phyloP scores from a whole-genome alignment of 805 yeast genomes.

The Candida nanaspora region DNA sequence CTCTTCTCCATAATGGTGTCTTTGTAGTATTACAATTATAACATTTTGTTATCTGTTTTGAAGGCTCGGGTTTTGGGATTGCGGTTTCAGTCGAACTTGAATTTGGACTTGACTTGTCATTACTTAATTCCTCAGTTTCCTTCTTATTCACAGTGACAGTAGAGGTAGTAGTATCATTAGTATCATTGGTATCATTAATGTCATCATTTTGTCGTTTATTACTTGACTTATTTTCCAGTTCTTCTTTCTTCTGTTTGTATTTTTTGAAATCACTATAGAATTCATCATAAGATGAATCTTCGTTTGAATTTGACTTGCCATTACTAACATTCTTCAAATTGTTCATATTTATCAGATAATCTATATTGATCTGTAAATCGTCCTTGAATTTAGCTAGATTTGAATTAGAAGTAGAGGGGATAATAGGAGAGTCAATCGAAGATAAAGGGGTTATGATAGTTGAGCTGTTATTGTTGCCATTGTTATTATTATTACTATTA shows the following conservation, averaged over 20 bases:
- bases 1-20: constrained; percentile 59
- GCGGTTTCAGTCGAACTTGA: too few relatives aligned
- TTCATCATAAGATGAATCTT: background rate
- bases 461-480: constrained; percentile 3
- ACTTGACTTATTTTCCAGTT: background rate
- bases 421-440: constrained; percentile 14
- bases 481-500: background rate
- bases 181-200: background rate
- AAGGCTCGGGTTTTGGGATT: too few relatives aligned
- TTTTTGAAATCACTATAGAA: background rate
- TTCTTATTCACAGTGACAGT: constrained; percentile 6
- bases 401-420: constrained; percentile 1
- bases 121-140: too few relatives aligned
- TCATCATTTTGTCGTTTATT: background rate
- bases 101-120: too few relatives aligned
- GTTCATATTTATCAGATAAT: constrained; percentile 18
- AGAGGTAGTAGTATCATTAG: background rate
- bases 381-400: constrained; percentile 3
- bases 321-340: constrained; percentile 15
- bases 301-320: constrained; percentile 10
- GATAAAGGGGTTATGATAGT: constrained; percentile 16
- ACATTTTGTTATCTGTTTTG: constrained; percentile 41
- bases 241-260: background rate
- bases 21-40: constrained; percentile 51
- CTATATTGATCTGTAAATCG: constrained; percentile 12